Evolutionary conservation across 2,329 filamentous ascomycete species (phyloP).

Genomic region (Colletotrichum lentis): DNA sequence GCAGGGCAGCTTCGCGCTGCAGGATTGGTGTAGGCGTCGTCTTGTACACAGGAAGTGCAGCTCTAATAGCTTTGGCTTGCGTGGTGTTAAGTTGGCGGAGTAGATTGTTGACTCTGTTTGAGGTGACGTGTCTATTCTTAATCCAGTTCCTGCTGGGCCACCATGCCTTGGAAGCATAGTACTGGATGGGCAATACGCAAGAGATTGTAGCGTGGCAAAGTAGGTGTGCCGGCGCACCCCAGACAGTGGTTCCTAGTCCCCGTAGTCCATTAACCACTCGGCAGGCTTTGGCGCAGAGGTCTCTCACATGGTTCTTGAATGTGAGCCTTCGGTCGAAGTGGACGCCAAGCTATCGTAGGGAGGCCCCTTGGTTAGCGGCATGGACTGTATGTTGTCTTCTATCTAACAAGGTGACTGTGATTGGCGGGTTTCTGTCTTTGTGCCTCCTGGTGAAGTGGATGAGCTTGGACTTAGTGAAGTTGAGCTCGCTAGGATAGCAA

Average conservation of each 20-base stretch:
- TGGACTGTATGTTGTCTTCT: too few relatives aligned
- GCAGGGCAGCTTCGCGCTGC: not conserved
- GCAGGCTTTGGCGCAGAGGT: too few relatives aligned
- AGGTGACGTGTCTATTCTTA: not conserved
- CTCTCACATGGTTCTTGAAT: too few relatives aligned
- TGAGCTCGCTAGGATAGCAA: not conserved
- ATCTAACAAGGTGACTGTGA: too few relatives aligned
- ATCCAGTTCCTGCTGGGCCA: not conserved
- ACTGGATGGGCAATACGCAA: not conserved
- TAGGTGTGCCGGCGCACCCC: too few relatives aligned
- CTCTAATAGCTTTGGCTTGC: not conserved
- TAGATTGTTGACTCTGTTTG: not conserved
- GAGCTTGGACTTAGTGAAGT: not conserved
- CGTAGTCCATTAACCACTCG: too few relatives aligned
- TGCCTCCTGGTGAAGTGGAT: too few relatives aligned
- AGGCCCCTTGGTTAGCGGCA: too few relatives aligned
- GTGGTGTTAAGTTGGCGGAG: not conserved
- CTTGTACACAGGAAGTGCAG: not conserved
- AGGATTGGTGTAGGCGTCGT: not conserved
- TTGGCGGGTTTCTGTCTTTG: too few relatives aligned
- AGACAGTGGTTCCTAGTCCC: too few relatives aligned
- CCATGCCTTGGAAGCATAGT: not conserved
- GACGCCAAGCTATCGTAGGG: too few relatives aligned
- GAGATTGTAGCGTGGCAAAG: not conserved
- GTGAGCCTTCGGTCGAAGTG: too few relatives aligned